These are phyloP conservation scores for Hydrangea macrophylla DNA, from an alignment of 148 eudicot genomes.

Conservation along the genomic window DNA sequence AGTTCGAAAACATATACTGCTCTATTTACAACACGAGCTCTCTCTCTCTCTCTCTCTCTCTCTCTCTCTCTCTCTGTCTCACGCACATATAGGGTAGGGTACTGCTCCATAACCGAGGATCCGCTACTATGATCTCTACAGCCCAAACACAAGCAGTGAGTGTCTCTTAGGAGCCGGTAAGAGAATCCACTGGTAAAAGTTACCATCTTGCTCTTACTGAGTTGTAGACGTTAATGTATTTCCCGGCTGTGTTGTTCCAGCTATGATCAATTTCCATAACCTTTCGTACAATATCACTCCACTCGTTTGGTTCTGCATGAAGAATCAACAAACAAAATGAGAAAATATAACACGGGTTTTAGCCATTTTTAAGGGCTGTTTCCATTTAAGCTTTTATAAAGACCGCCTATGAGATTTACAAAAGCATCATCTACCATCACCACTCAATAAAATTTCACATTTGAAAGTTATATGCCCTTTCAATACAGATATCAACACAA, in stretches of 20 bases:
- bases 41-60: neutral
- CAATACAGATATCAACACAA: neutral
- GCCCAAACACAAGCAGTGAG: neutral
- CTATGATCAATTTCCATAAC: constrained; percentile 65
- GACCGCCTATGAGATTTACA: neutral
- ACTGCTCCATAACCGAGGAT: too few species aligned
- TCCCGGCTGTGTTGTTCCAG: constrained; percentile 75
- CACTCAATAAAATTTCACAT: neutral
- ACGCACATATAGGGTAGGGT: neutral
- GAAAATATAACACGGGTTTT: neutral
- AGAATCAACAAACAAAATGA: neutral
- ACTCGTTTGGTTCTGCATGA: constrained; percentile 60
- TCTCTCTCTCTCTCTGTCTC: neutral
- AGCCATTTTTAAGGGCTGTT: neutral
- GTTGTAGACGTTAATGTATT: constrained; percentile 54
- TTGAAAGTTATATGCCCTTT: neutral
- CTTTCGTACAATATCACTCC: constrained; percentile 47
- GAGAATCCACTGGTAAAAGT: neutral
- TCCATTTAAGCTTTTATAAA: neutral
- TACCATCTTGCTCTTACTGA: constrained; percentile 41
- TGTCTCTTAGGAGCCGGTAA: neutral
- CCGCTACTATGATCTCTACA: neutral
- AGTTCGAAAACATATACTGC: neutral
- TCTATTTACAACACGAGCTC: too few species aligned
- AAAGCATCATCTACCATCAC: neutral